Evolutionary conservation across 768 basidiomycete genomes (phyloP).

Genomic region (Kwoniella bestiolae): DNA sequence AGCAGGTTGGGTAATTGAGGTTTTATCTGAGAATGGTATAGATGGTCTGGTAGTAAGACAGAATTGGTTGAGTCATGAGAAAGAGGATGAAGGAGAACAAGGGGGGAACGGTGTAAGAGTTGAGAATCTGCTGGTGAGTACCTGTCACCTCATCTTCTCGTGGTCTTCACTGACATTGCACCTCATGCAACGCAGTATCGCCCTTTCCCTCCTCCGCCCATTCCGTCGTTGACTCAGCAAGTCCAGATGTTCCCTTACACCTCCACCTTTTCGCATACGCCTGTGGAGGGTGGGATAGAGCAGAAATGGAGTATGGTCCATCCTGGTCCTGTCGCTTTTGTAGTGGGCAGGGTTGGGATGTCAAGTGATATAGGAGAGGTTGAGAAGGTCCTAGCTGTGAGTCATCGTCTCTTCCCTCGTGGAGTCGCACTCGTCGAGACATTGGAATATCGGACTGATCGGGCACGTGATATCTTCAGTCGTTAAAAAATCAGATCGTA

Average conservation of each 20-base stretch:
- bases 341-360: slow-evolving; percentile 33
- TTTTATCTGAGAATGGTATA: slow-evolving; percentile 2
- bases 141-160: not conserved
- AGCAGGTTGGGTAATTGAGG: slow-evolving; percentile 37
- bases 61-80: slow-evolving; percentile 26
- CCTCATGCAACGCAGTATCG: slow-evolving; percentile 13
- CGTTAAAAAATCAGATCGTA: slow-evolving; percentile 26
- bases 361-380: slow-evolving; percentile 18
- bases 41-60: slow-evolving; percentile 36
- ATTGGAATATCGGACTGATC: not conserved
- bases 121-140: slow-evolving; percentile 40
- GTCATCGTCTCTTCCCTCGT: not conserved
- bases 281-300: slow-evolving; percentile 1
- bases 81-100: not conserved
- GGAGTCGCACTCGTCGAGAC: not conserved
- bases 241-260: slow-evolving; percentile 37
- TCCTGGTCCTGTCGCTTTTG: slow-evolving; percentile 37
- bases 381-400: slow-evolving; percentile 17
- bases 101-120: slow-evolving; percentile 25
- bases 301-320: slow-evolving; percentile 43
- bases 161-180: not conserved
- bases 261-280: slow-evolving; percentile 29
- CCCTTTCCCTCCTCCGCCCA: not conserved
- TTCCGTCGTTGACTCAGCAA: not conserved
- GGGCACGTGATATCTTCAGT: not conserved